Base-by-base conservation (phyloP, 2,329 filamentous ascomycete genomes). In the Raffaelea ambrosiae region DNA sequence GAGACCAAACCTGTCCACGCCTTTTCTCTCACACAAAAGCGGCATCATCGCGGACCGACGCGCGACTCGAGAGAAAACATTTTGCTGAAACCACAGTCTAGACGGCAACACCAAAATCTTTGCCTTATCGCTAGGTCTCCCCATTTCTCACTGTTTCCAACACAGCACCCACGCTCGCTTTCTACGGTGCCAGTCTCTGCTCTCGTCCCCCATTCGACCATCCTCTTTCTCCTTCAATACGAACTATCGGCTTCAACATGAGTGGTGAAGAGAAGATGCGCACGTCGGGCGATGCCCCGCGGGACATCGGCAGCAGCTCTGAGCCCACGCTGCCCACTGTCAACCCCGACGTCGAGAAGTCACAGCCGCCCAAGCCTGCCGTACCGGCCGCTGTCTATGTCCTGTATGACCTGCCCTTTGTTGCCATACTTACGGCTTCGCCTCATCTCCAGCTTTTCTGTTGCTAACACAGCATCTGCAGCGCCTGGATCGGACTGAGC, bases 341-440 rank as follows among this genome's bases (percentile, higher is more conserved):
- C 65, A 95, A 91, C 65, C 85, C 84, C 21, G 77, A 81, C 21
- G 70, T 74, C 48, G 82, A 90, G 65, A 91, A 90, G 74, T 61
- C 76, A 50, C 76, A 84, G 61, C 71, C 80, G 47, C 65, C 82
- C 49, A 82, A 84, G 66, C 60, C 79, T 36, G 62, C 76, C 39
- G 72, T 94, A 57, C 88, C 91, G 63, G 84, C 90, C 50, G 81
- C 85, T n/a, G 70, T 94, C 66, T 96, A 96, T 68, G 88, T 96
- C 31, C 68, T 76, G 81, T 81, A 67, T 64, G 76, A 41, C 36
- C 43, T 18, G 3, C 5, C 35, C 33, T 29, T 18, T 23, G 21
- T 38, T 43, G 33, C 21, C 36, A 14, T 9, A 13, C 14, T 23
- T 29, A 26, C 33, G 20, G 18, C 14, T 35, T 33, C 20, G 29